Evolutionary conservation across 306 rosid genomes (phyloP).

Genomic region (Trifolium repens): DNA sequence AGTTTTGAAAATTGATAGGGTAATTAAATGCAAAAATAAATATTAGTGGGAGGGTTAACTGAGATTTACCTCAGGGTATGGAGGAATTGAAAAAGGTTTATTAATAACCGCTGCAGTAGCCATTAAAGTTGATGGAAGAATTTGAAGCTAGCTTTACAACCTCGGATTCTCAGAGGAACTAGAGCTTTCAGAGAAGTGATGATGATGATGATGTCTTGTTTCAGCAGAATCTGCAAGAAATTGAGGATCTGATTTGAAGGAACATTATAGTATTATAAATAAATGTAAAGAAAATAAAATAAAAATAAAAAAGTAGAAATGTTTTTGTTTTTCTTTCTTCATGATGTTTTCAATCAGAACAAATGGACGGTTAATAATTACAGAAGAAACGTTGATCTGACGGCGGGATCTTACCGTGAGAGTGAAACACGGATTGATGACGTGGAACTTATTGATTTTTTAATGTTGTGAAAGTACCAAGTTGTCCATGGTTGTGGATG

Average conservation of each 20-base stretch:
- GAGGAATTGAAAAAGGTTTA: constrained; percentile 63
- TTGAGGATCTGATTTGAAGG: constrained; percentile 54
- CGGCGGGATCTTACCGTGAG: constrained; percentile 21
- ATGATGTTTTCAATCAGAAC: constrained; percentile 21
- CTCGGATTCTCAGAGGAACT: constrained; percentile 19
- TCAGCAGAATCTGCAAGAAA: constrained; percentile 48
- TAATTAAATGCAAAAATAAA: too few relatives aligned
- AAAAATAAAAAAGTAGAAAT: neutral
- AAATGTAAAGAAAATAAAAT: neutral
- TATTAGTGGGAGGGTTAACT: neutral
- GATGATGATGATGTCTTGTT: constrained; percentile 37
- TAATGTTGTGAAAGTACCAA: constrained; percentile 1
- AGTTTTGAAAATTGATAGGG: too few relatives aligned
- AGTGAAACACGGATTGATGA: constrained; percentile 31
- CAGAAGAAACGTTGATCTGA: neutral
- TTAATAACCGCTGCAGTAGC: constrained; percentile 61
- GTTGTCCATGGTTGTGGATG: constrained; percentile 16
- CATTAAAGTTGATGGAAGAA: constrained; percentile 53
- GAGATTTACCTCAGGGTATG: constrained; percentile 71
- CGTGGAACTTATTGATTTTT: neutral
- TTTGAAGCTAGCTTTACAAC: constrained; percentile 36
- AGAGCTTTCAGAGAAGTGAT: constrained; percentile 37
- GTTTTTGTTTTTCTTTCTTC: constrained; percentile 13
- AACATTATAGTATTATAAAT: neutral
- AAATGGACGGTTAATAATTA: constrained; percentile 30